Percentiles rank a stretch among this genome's conserved stretches.
These are phyloP conservation scores for Filobasidium uniguttulatum DNA, from an alignment of 1,284 basidiomycete species.

Conservation along the genomic window DNA sequence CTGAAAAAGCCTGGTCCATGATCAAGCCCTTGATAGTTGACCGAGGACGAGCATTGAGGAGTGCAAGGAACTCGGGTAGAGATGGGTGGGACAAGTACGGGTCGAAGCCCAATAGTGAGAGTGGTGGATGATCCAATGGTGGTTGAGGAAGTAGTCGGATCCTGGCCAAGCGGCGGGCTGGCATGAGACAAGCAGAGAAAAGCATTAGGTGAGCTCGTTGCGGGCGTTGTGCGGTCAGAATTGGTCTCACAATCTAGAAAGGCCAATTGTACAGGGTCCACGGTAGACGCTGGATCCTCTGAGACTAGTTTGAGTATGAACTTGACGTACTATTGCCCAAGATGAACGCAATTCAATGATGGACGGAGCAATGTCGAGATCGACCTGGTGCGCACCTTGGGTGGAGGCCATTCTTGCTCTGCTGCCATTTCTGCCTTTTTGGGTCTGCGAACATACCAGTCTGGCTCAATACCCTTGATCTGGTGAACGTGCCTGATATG, in stretches of 20 bases:
- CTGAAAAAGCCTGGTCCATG: slow-evolving; percentile 66
- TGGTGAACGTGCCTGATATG: no score
- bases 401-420: slow-evolving; percentile 53
- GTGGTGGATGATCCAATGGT: slow-evolving; percentile 48
- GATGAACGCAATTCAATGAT: not conserved
- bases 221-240: not conserved
- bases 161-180: slow-evolving; percentile 57
- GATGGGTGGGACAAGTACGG: slow-evolving; percentile 60
- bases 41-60: slow-evolving; percentile 44
- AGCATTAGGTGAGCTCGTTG: not conserved
- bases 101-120: slow-evolving; percentile 61
- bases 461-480: slow-evolving; percentile 51
- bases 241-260: slow-evolving; percentile 29
- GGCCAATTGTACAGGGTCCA: slow-evolving; percentile 26
- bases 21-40: slow-evolving; percentile 66
- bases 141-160: slow-evolving; percentile 52
- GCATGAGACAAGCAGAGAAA: slow-evolving; percentile 18
- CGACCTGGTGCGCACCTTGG: slow-evolving; percentile 45
- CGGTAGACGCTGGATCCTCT: slow-evolving; percentile 18
- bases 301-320: slow-evolving; percentile 27
- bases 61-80: slow-evolving; percentile 44
- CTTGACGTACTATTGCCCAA: slow-evolving; percentile 15
- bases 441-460: slow-evolving; percentile 50
- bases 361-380: slow-evolving; percentile 38
- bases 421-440: slow-evolving; percentile 37